These are phyloP conservation scores for Sicyos baderoa DNA, from an alignment of 306 rosid species.

Conservation along the genomic window DNA sequence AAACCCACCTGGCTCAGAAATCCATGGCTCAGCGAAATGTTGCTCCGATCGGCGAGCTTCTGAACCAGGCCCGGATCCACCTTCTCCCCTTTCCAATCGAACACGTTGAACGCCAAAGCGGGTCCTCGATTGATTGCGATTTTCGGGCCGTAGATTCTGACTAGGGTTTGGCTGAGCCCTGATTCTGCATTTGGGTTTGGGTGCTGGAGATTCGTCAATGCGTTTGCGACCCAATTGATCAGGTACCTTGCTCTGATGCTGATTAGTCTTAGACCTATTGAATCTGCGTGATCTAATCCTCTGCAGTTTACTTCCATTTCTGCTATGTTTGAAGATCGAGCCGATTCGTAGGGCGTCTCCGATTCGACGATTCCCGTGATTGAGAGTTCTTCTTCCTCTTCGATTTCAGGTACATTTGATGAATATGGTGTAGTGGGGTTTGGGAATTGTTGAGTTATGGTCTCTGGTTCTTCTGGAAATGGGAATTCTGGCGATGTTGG, in stretches of 20 bases:
- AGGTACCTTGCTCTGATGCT: conserved; percentile 47
- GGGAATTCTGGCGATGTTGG: conserved; percentile 28
- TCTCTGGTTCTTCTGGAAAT: conserved; percentile 13
- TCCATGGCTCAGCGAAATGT: conserved; percentile 44
- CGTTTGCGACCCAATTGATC: conserved; percentile 67
- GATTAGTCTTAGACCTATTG: conserved; percentile 49
- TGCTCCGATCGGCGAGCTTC: conserved; percentile 67
- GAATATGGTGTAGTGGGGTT: neutral
- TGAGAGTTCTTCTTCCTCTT: conserved; percentile 18
- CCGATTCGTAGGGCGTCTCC: conserved; percentile 21
- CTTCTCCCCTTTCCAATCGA: conserved; percentile 88
- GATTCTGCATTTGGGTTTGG: conserved; percentile 56
- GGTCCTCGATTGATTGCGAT: conserved; percentile 54
- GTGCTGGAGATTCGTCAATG: conserved; percentile 61
- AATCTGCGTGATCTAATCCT: conserved; percentile 75
- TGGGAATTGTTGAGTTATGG: conserved; percentile 19
- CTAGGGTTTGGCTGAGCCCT: conserved; percentile 27
- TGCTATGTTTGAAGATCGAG: conserved; percentile 13
- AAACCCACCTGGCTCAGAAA: conserved; percentile 37
- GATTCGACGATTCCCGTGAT: conserved; percentile 32
- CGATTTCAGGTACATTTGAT: neutral
- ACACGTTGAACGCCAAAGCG: conserved; percentile 60
- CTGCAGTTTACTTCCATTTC: conserved; percentile 28
- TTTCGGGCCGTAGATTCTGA: conserved; percentile 70
- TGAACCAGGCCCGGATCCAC: conserved; percentile 59